phyloP scores from a whole-genome alignment of 345 rosid species.

The Dipteronia dyeriana region DNA sequence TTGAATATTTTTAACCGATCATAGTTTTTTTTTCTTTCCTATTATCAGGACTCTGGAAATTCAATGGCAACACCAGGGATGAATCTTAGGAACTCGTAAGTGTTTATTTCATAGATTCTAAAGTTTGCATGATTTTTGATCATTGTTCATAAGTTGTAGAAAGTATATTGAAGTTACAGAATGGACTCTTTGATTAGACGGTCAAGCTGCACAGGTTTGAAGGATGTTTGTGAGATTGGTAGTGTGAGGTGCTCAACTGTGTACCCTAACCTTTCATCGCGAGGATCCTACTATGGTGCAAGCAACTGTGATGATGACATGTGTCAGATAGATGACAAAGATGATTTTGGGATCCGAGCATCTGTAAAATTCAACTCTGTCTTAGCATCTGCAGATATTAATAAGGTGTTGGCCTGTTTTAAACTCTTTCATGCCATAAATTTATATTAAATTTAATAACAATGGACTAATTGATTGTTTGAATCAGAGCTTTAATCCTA shows the following conservation, averaged over 20 bases:
- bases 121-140: slow-evolving; percentile 8
- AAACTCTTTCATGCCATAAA: slow-evolving; percentile 1
- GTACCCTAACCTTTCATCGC: slow-evolving; percentile 43
- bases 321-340: slow-evolving; percentile 78
- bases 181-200: slow-evolving; percentile 51
- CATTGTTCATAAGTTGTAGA: not conserved
- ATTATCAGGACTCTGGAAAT: slow-evolving; percentile 58
- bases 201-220: slow-evolving; percentile 71
- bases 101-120: slow-evolving; percentile 19
- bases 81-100: slow-evolving; percentile 64
- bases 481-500: slow-evolving; percentile 82
- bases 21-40: slow-evolving; percentile 11
- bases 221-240: slow-evolving; percentile 71
- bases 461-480: slow-evolving; percentile 22
- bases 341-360: slow-evolving; percentile 55
- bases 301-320: slow-evolving; percentile 58
- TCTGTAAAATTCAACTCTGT: slow-evolving; percentile 50
- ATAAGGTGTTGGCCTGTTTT: slow-evolving; percentile 55
- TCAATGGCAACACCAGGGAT: slow-evolving; percentile 42
- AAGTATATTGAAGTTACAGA: slow-evolving; percentile 38
- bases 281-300: slow-evolving; percentile 45
- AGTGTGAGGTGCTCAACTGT: slow-evolving; percentile 55
- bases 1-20: slow-evolving; percentile 27
- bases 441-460: slow-evolving; percentile 9
- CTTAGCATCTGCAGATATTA: slow-evolving; percentile 54